A percentile compares a stretch with the other conserved stretches of the same genome.
Evolutionary conservation across 2,329 filamentous ascomycete species (phyloP).

Genomic region (Alternaria sp.): DNA sequence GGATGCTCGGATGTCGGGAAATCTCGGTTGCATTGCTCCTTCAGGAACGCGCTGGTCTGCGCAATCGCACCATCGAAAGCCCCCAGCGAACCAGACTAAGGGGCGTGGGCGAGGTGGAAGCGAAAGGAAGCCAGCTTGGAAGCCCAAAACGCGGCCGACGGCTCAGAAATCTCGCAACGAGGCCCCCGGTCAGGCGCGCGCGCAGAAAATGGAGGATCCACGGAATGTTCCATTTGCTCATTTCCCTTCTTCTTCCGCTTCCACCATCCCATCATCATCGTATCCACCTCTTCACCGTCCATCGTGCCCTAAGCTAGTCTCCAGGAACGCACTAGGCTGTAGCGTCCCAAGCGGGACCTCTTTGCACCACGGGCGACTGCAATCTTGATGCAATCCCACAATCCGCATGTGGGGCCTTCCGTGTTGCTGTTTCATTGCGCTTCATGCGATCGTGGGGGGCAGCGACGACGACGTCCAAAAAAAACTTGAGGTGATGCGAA

Average conservation of each 20-base stretch:
- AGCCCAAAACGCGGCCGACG: neutral
- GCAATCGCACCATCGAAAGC: neutral
- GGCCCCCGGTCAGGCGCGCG: neutral
- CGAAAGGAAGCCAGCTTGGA: neutral
- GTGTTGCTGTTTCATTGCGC: conserved; percentile 12
- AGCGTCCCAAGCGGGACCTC: conserved; percentile 4
- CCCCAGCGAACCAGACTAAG: neutral
- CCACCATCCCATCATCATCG: neutral
- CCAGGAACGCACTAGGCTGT: conserved; percentile 1
- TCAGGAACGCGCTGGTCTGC: neutral
- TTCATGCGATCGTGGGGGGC: conserved; percentile 12
- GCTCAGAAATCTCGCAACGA: conserved; percentile 1
- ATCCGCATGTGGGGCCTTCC: conserved; percentile 5
- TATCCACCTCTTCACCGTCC: conserved; percentile 12
- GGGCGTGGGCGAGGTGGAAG: neutral
- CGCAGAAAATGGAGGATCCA: conserved; percentile 1
- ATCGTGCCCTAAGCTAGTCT: neutral
- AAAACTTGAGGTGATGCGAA: conserved; percentile 1
- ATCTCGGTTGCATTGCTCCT: conserved; percentile 8
- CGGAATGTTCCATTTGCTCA: conserved; percentile 13
- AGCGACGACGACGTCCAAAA: neutral
- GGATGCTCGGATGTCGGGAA: conserved; percentile 9
- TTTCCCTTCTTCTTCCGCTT: conserved; percentile 9
- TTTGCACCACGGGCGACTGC: neutral
- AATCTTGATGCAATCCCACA: conserved; percentile 7